Percentiles rank a stretch among this genome's conserved stretches.
These are phyloP conservation scores for Erigeron canadensis DNA, from an alignment of 129 eudicot genomes.

Conservation along the genomic window DNA sequence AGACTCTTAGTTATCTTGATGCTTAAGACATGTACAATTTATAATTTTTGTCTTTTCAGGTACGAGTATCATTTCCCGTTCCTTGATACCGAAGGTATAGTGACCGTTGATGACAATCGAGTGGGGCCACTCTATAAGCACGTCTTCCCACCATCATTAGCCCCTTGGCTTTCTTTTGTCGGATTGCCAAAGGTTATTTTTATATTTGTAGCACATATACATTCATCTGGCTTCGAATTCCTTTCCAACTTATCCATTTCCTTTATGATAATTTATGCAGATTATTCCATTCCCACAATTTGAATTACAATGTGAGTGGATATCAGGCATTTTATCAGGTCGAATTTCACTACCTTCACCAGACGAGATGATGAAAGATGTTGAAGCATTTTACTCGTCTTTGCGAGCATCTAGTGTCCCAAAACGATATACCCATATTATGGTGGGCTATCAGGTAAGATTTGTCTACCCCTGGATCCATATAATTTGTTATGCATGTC, in stretches of 20 bases:
- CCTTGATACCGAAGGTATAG: constrained; percentile 58
- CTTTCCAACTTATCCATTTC: not conserved
- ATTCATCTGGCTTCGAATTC: not conserved
- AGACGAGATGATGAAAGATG: constrained; percentile 68
- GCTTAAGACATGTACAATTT: not conserved
- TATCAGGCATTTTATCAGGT: constrained; percentile 81
- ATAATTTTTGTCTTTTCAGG: constrained; percentile 37
- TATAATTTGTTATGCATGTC: not conserved
- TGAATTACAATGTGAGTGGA: constrained; percentile 85
- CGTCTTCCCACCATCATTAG: constrained; percentile 78
- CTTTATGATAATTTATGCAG: constrained; percentile 33
- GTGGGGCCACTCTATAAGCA: constrained; percentile 95
- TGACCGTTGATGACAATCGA: constrained; percentile 80
- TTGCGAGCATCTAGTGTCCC: constrained; percentile 65
- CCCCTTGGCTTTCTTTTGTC: constrained; percentile 87
- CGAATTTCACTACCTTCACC: constrained; percentile 56
- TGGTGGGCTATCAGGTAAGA: constrained; percentile 58
- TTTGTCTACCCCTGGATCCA: not conserved
- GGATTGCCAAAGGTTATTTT: constrained; percentile 74
- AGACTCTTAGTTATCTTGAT: not conserved
- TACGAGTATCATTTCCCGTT: constrained; percentile 90
- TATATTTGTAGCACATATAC: not conserved
- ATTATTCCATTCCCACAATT: constrained; percentile 68
- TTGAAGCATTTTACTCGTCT: constrained; percentile 64
- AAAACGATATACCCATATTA: constrained; percentile 74